phyloP scores from a whole-genome alignment of 1,284 basidiomycete species.

The Sporisorium exsertum region DNA sequence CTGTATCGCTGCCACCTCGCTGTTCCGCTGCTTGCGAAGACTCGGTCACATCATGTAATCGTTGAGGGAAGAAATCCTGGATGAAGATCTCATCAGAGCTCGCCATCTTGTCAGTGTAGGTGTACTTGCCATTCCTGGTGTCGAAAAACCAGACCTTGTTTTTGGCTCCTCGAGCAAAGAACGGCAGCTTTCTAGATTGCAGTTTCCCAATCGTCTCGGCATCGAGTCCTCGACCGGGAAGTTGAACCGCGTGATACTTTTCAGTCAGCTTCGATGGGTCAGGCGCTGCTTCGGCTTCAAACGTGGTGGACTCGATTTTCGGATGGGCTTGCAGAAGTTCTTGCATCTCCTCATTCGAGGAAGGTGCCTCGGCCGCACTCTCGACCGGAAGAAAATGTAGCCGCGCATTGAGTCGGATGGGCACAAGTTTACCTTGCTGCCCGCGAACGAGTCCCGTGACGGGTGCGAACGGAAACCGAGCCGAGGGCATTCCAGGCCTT shows the following conservation, averaged over 20 bases:
- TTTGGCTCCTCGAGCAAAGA: constrained; percentile 3
- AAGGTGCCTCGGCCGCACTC: not conserved
- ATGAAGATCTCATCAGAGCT: constrained; percentile 3
- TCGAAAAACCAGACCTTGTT: constrained; percentile 25
- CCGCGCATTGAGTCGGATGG: not conserved
- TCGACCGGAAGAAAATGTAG: not conserved
- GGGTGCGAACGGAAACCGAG: not conserved
- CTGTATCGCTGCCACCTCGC: not conserved
- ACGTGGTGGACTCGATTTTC: not conserved
- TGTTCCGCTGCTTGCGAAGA: constrained; percentile 1
- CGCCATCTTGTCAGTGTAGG: constrained; percentile 11
- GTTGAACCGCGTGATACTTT: constrained; percentile 13
- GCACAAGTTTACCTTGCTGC: constrained; percentile 20
- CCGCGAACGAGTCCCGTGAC: constrained; percentile 16
- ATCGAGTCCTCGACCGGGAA: constrained; percentile 11
- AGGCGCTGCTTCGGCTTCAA: not conserved
- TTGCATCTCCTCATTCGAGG: not conserved
- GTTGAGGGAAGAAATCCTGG: not conserved
- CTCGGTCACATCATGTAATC: not conserved
- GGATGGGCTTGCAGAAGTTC: not conserved
- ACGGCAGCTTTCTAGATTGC: constrained; percentile 3
- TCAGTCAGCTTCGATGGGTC: constrained; percentile 1
- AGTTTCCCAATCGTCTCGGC: not conserved
- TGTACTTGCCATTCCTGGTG: constrained; percentile 11
- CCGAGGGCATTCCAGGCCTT: not conserved